Evolutionary conservation across 768 basidiomycete genomes (phyloP).

Genomic region (Kwoniella sp.): DNA sequence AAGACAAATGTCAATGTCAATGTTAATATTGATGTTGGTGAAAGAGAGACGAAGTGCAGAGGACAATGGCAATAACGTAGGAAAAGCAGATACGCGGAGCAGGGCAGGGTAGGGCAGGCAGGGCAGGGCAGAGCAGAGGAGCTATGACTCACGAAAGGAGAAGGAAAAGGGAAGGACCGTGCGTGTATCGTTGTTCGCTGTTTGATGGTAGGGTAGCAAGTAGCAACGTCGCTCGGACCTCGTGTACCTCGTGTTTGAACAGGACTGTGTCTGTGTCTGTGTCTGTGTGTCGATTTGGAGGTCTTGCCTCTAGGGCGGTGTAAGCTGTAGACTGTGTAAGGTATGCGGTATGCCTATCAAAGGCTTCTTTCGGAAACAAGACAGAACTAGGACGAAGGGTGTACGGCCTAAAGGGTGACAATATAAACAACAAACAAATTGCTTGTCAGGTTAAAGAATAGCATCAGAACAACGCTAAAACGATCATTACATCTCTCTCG

Average conservation of each 20-base stretch:
- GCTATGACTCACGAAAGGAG: too few relatives aligned
- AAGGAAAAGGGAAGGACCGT: neutral
- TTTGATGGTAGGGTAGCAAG: too few relatives aligned
- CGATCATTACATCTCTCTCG: neutral
- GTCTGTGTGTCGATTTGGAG: neutral
- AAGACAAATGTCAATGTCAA: too few relatives aligned
- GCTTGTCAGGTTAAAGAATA: neutral
- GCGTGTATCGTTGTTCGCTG: too few relatives aligned
- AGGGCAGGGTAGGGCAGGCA: neutral
- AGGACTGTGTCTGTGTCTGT: neutral
- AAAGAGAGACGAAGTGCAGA: too few relatives aligned
- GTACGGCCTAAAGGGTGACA: neutral
- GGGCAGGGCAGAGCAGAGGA: neutral
- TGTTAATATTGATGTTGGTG: too few relatives aligned
- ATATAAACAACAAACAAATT: constrained; percentile 2
- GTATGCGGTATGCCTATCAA: neutral
- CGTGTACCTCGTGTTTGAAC: constrained; percentile 1
- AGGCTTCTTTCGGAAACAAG: too few relatives aligned
- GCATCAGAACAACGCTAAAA: neutral
- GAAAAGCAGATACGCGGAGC: neutral
- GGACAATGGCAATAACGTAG: too few relatives aligned
- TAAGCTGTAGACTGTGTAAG: neutral
- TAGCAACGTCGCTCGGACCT: neutral
- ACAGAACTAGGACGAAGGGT: neutral
- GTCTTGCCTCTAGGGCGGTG: neutral